phyloP scores from a whole-genome alignment of 306 rosid species.

The Prunus salicina region DNA sequence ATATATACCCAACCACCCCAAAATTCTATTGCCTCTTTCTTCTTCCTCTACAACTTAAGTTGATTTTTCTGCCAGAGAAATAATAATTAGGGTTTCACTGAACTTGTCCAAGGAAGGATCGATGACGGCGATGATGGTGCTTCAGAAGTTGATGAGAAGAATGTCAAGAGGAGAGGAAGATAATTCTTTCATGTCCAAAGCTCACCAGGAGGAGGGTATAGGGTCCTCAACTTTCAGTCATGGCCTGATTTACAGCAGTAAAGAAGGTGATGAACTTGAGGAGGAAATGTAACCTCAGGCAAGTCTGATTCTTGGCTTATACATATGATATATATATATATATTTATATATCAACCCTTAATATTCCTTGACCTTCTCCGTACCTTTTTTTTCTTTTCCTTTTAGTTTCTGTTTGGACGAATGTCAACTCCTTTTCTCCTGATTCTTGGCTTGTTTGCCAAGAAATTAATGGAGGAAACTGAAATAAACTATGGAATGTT shows the following conservation, averaged over 20 bases:
- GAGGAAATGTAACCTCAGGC: slow-evolving; percentile 73
- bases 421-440: neutral
- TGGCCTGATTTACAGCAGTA: slow-evolving; percentile 37
- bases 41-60: neutral
- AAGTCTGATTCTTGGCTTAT: slow-evolving; percentile 96
- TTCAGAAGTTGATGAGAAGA: slow-evolving; percentile 17
- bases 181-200: slow-evolving; percentile 18
- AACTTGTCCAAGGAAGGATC: neutral
- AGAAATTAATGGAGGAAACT: slow-evolving; percentile 7
- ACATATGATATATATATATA: neutral
- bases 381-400: neutral
- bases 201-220: slow-evolving; percentile 1
- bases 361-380: neutral
- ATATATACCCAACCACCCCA: slow-evolving; percentile 23
- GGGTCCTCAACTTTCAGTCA: slow-evolving; percentile 26
- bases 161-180: neutral
- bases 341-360: neutral
- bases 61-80: neutral
- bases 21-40: neutral
- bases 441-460: slow-evolving; percentile 3
- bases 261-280: slow-evolving; percentile 25
- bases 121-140: slow-evolving; percentile 7
- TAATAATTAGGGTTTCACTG: neutral
- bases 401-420: neutral
- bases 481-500: slow-evolving; percentile 3